phyloP scores from a whole-genome alignment of 2,329 filamentous ascomycete species.

The Shiraia sp. region DNA sequence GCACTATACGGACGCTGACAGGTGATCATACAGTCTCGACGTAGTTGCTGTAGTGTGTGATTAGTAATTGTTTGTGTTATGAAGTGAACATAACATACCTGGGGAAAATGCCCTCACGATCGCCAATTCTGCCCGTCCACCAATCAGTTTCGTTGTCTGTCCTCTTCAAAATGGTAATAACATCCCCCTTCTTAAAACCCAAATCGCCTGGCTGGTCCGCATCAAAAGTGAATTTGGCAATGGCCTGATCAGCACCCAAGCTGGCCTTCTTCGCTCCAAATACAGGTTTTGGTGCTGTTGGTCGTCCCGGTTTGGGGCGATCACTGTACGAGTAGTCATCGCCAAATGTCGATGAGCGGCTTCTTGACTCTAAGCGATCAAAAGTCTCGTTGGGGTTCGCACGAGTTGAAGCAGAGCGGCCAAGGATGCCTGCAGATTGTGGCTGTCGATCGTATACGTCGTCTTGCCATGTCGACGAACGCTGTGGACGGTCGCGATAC shows the following conservation, averaged over 20 bases:
- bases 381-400: conserved; percentile 56
- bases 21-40: conserved; percentile 40
- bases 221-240: conserved; percentile 93
- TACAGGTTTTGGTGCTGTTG: conserved; percentile 86
- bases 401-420: conserved; percentile 55
- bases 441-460: conserved; percentile 68
- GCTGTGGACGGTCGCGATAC: conserved; percentile 61
- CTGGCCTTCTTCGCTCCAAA: conserved; percentile 60
- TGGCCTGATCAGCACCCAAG: conserved; percentile 73
- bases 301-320: conserved; percentile 69
- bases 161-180: conserved; percentile 93
- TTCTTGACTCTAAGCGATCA: conserved; percentile 47
- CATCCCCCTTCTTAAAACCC: conserved; percentile 94
- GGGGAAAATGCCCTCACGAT: conserved; percentile 88
- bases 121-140: conserved; percentile 93
- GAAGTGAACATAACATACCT: conserved; percentile 56
- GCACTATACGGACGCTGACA: not conserved
- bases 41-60: conserved; percentile 41
- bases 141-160: conserved; percentile 94
- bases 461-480: conserved; percentile 75
- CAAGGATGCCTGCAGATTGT: conserved; percentile 41
- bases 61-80: not conserved
- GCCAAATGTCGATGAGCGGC: conserved; percentile 47
- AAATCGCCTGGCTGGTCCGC: conserved; percentile 90
- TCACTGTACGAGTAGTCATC: conserved; percentile 60